Conservation (phyloP, 1,284 basidiomycete genomes). For the Malassezia japonica region DNA sequence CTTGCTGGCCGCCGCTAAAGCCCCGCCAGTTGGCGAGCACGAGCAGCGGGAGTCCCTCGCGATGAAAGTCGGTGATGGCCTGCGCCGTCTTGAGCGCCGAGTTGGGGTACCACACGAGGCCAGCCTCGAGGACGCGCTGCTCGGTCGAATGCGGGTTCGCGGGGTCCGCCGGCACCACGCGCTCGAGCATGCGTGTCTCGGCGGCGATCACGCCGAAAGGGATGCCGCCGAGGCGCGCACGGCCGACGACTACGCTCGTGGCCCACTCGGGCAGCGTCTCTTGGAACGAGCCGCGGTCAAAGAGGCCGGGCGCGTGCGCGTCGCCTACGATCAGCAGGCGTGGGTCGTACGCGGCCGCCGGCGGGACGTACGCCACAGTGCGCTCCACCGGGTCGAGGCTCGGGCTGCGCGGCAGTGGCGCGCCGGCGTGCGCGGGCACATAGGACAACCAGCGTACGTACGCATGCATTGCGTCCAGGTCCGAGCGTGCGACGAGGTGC, state of each 20-base stretch:
- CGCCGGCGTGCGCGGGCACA: constrained; percentile 53
- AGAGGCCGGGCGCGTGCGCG: constrained; percentile 79
- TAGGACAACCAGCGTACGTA: constrained; percentile 86
- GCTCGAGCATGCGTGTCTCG: constrained; percentile 91
- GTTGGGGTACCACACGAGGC: constrained; percentile 98
- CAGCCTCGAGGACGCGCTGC: constrained; percentile 95
- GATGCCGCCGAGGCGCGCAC: constrained; percentile 88
- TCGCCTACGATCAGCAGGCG: constrained; percentile 96
- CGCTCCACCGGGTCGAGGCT: constrained; percentile 67
- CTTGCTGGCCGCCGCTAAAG: constrained; percentile 96
- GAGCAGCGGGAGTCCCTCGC: constrained; percentile 89
- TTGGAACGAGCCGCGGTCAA: constrained; percentile 91
- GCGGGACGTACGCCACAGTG: constrained; percentile 74
- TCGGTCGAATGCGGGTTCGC: constrained; percentile 95
- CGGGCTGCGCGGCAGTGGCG: constrained; percentile 28
- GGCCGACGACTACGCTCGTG: constrained; percentile 58
- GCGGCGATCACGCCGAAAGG: constrained; percentile 96
- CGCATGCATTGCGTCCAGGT: constrained; percentile 55
- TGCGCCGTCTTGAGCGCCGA: constrained; percentile 98
- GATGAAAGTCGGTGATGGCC: constrained; percentile 95
- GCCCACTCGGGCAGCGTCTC: constrained; percentile 61
- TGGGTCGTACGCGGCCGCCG: constrained; percentile 93
- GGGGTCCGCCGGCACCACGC: constrained; percentile 90
- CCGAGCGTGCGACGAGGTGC: constrained; percentile 84
- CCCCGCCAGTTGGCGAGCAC: constrained; percentile 99